phyloP scores from a whole-genome alignment of 352 stramenopile genomes.

The Aphanomyces cochlioides region DNA sequence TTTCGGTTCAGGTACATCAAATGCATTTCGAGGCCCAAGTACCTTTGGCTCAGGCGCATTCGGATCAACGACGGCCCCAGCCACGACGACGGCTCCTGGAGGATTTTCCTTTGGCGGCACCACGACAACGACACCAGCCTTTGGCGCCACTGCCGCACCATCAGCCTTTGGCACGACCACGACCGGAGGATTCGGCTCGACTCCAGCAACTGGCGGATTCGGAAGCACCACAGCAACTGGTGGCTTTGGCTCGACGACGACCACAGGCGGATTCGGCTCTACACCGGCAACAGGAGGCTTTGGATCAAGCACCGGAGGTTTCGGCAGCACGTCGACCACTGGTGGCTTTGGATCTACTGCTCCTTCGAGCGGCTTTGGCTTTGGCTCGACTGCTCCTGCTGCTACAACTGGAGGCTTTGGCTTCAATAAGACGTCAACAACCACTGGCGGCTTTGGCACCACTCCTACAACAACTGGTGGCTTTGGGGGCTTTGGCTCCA shows the following conservation, averaged over 20 bases:
- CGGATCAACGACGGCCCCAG: conserved; percentile 31
- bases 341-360: conserved; percentile 25
- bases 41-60: conserved; percentile 44
- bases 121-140: too few species aligned
- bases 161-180: conserved; percentile 1
- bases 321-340: conserved; percentile 39
- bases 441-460: conserved; percentile 47
- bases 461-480: conserved; percentile 37
- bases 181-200: conserved; percentile 24
- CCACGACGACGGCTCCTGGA: not conserved
- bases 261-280: conserved; percentile 27
- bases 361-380: conserved; percentile 34
- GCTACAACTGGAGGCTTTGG: conserved; percentile 8
- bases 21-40: conserved; percentile 15
- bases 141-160: not conserved
- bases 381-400: not conserved
- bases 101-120: too few species aligned
- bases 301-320: conserved; percentile 35
- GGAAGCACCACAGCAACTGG: conserved; percentile 33
- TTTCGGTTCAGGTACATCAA: too few species aligned
- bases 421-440: not conserved
- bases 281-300: too few species aligned
- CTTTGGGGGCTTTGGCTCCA: conserved; percentile 40
- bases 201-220: conserved; percentile 9
- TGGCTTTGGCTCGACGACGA: conserved; percentile 39